Conservation (phyloP, 441 rosid genomes). For the Bocquillonia castaneifolia region DNA sequence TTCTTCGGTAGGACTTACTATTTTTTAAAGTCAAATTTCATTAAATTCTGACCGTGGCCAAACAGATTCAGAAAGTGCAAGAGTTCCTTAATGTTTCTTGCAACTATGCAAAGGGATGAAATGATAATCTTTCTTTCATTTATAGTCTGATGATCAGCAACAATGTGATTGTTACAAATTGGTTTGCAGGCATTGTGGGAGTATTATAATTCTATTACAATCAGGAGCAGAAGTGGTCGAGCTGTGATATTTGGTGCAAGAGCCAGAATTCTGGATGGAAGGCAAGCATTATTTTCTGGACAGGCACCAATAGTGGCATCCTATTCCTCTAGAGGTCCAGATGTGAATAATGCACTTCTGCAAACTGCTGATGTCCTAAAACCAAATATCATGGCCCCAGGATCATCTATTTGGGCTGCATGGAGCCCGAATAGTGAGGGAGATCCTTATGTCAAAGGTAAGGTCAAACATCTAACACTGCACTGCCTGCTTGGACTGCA, state of each 20-base stretch:
- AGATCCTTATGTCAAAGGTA: constrained; percentile 44
- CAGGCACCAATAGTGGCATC: constrained; percentile 77
- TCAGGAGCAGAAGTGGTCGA: constrained; percentile 35
- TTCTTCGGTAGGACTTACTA: constrained; percentile 32
- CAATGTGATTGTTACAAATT: not conserved
- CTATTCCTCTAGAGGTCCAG: constrained; percentile 94
- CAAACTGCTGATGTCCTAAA: constrained; percentile 73
- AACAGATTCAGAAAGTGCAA: not conserved
- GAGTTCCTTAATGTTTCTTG: not conserved
- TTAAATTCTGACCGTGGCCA: not conserved
- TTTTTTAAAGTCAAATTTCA: not conserved
- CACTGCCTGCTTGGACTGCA: not conserved
- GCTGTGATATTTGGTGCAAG: constrained; percentile 53
- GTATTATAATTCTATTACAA: constrained; percentile 42
- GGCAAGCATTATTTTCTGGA: constrained; percentile 52
- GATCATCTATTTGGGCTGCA: constrained; percentile 86
- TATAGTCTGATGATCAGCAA: not conserved
- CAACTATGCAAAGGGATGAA: not conserved
- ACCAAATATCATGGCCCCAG: constrained; percentile 85
- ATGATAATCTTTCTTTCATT: not conserved
- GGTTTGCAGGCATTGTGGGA: constrained; percentile 44
- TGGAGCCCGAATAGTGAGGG: constrained; percentile 83
- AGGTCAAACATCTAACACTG: constrained; percentile 23
- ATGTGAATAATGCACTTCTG: constrained; percentile 60
- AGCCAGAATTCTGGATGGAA: constrained; percentile 78